A percentile compares a stretch with the other conserved stretches of the same genome.
Conservation (phyloP, 2,329 filamentous ascomycete genomes). For the Beauveria australis region DNA sequence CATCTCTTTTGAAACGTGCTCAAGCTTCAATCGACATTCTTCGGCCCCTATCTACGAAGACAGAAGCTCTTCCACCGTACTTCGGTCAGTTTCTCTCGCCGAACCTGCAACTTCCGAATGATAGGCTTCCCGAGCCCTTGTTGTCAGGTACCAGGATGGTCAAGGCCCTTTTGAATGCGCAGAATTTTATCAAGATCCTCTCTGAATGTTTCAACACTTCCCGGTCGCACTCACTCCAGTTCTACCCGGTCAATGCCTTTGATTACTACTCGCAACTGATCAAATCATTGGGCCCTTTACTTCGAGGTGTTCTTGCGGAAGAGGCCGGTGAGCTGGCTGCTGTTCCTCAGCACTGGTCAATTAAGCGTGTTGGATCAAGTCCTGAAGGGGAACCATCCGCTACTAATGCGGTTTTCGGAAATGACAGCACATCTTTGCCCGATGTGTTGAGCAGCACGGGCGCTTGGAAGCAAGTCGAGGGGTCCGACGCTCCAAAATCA, state of each 20-base stretch:
- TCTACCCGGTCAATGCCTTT: conserved; percentile 71
- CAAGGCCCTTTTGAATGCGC: conserved; percentile 69
- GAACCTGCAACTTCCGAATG: conserved; percentile 25
- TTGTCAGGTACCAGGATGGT: conserved; percentile 65
- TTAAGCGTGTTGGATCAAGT: conserved; percentile 23
- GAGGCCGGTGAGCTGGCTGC: conserved; percentile 66
- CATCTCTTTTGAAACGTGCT: conserved; percentile 68
- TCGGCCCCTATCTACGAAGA: conserved; percentile 50
- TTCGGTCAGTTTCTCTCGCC: conserved; percentile 60
- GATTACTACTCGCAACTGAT: conserved; percentile 76
- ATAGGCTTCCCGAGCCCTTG: conserved; percentile 34
- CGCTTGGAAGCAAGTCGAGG: conserved; percentile 19
- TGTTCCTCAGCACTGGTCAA: conserved; percentile 62
- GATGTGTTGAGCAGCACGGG: conserved; percentile 23
- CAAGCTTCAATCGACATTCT: conserved; percentile 62
- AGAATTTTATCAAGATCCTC: conserved; percentile 68
- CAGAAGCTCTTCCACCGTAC: conserved; percentile 50
- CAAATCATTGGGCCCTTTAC: conserved; percentile 64
- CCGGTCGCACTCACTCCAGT: conserved; percentile 55
- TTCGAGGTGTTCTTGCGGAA: conserved; percentile 77
- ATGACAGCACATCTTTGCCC: conserved; percentile 24
- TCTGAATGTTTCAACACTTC: conserved; percentile 65
- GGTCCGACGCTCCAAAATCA: conserved; percentile 23
- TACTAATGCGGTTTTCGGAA: conserved; percentile 17
- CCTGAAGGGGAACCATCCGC: conserved; percentile 16